Evolutionary conservation across 495 filamentous ascomycete genomes (phyloP).

Genomic region (Ramalina intermedia): DNA sequence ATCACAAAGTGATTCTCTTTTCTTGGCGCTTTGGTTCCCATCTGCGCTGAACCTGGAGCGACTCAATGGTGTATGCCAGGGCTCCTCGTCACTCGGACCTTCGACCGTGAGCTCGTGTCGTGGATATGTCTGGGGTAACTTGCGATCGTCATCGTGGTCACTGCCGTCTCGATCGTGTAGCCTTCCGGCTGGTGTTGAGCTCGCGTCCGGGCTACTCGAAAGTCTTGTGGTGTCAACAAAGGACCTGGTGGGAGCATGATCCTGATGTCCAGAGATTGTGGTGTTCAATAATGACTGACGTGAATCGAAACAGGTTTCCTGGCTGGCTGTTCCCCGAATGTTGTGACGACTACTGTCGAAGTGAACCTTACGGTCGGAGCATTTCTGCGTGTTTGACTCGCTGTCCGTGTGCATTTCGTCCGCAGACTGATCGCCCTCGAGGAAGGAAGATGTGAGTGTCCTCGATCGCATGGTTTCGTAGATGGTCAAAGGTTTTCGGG

Average conservation of each 20-base stretch:
- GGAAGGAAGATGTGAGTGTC: constrained; percentile 1
- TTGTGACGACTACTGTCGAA: constrained; percentile 9
- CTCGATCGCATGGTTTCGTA: constrained; percentile 17
- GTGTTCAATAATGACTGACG: constrained; percentile 5
- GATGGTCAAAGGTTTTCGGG: constrained; percentile 12
- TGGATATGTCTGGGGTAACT: constrained; percentile 4
- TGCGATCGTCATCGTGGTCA: constrained; percentile 1
- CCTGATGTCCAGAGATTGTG: constrained; percentile 9
- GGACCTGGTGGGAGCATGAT: constrained; percentile 3
- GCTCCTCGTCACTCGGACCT: constrained; percentile 3
- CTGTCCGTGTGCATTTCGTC: constrained; percentile 9
- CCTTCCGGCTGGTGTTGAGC: constrained; percentile 18
- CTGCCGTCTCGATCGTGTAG: background rate
- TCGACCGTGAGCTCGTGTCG: constrained; percentile 5
- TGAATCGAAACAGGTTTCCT: background rate
- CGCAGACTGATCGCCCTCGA: constrained; percentile 21
- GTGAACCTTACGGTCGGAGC: background rate
- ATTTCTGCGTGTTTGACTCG: background rate
- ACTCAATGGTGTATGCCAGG: background rate
- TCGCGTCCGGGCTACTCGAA: constrained; percentile 19
- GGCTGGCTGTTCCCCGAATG: background rate
- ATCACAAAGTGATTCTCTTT: constrained; percentile 8
- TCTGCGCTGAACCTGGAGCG: background rate
- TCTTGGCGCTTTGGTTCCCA: constrained; percentile 9
- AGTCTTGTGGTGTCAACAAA: constrained; percentile 10